Percentiles rank a stretch among this genome's conserved stretches.
Conservation (phyloP, 1,284 basidiomycete species). For the Coniophora puteana region DNA sequence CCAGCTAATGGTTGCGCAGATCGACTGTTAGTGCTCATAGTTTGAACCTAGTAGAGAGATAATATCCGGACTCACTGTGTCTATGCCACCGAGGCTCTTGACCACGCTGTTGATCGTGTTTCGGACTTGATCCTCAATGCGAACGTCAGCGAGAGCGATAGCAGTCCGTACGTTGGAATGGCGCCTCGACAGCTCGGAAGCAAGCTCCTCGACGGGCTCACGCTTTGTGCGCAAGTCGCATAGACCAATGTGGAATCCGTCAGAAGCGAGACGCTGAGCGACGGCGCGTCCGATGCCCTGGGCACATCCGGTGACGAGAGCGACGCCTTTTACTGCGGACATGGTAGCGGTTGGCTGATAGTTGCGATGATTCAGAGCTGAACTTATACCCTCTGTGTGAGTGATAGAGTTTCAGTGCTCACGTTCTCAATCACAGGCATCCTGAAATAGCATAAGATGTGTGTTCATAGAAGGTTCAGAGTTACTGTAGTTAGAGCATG, state of each 20-base stretch:
- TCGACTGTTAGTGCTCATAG: not conserved
- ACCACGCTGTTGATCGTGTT: conserved; percentile 29
- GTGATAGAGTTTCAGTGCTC: no score
- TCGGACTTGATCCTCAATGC: conserved; percentile 30
- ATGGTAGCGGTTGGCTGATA: no score
- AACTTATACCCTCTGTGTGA: no score
- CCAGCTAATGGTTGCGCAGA: conserved; percentile 12
- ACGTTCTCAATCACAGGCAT: no score
- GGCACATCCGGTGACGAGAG: conserved; percentile 37
- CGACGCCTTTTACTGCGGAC: conserved; percentile 17
- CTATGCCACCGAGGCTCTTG: conserved; percentile 24
- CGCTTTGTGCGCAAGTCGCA: conserved; percentile 16
- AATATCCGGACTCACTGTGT: conserved; percentile 9
- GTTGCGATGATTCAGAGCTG: no score
- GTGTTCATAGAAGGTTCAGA: no score
- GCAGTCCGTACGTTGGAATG: conserved; percentile 16
- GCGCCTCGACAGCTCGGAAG: conserved; percentile 5
- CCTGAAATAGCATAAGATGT: no score
- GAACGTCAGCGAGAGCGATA: conserved; percentile 19
- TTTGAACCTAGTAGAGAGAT: not conserved
- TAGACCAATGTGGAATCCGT: conserved; percentile 17
- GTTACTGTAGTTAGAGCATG: no score
- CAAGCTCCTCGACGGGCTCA: conserved; percentile 8
- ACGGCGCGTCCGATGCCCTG: conserved; percentile 43
- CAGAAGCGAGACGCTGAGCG: conserved; percentile 31